Base-by-base conservation (phyloP, 805 yeast species). In the Zygoascus ofunaensis region DNA sequence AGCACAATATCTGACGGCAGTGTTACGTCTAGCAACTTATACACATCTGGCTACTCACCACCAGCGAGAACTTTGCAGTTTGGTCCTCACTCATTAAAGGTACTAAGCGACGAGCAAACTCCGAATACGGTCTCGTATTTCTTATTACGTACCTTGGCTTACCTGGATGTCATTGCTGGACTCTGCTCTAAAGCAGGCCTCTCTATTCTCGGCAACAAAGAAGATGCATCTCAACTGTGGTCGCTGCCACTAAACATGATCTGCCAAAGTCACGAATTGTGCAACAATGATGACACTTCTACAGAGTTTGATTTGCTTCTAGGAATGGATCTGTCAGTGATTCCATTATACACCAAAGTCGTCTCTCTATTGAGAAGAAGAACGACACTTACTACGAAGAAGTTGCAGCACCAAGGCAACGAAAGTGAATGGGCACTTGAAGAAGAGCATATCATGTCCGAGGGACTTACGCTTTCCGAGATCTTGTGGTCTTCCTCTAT, bases 111-210 rank as follows among this genome's bases (percentile, higher is more conserved):
- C 7, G 51, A 42, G 15, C 41, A 52, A 7, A 23, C 49, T 22
- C 22, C 39, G 19, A 48, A 49, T 15, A 59, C 71, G 49, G 64
- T 75, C 12, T 60, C 76, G 0, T 76, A 65, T 49, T 82, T 82
- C 52, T 63, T 82, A 37, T 65, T 73, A 50, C 62, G 87, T 42
- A 80, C 87, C 85, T 81, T 77, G 56, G 79, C 77, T 0, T 82
- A 79, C 54, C 62, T 79, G 28, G 87, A 80, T 53, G 74, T 80
- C 2, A 66, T 82, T 18, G 81, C 85, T 0, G 71, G 77, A 0
- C 62, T 82, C 20, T 74, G 84, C 1, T 71, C 85, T 0, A 71
- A 49, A 15, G 32, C 45, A 18, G 56, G 57, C 7, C 44, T 50
- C 5, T 53, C 59, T 8, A 47, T 53, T 17, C 44, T 55, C n/a